Percentiles rank a stretch among this genome's conserved stretches.
phyloP scores from a whole-genome alignment of 2,329 filamentous ascomycete species.

The Verticillium nubilum region DNA sequence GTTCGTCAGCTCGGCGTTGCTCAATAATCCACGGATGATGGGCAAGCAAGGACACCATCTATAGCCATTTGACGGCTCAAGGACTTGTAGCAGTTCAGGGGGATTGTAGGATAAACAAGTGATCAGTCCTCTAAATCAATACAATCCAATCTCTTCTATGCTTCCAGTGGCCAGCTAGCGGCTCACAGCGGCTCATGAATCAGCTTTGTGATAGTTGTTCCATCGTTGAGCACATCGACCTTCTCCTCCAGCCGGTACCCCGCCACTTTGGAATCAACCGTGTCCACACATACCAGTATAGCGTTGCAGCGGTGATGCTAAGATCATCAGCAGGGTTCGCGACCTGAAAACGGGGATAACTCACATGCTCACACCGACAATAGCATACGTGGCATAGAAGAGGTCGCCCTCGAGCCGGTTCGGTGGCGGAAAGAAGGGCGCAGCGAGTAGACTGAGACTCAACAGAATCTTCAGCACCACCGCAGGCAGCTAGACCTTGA shows the following conservation, averaged over 20 bases:
- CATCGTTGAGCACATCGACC: slow-evolving; percentile 55
- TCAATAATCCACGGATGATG: not conserved
- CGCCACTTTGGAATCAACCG: slow-evolving; percentile 50
- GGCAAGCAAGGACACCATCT: no score
- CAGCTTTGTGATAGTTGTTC: slow-evolving; percentile 60
- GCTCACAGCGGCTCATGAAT: slow-evolving; percentile 18
- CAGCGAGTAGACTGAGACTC: slow-evolving; percentile 48
- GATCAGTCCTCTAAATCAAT: not conserved
- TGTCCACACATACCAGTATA: slow-evolving; percentile 68
- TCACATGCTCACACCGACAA: slow-evolving; percentile 48
- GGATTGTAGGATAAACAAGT: not conserved
- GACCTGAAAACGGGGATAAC: slow-evolving; percentile 18
- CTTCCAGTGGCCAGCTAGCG: not conserved
- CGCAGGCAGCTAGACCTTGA: slow-evolving; percentile 58
- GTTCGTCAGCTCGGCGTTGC: not conserved
- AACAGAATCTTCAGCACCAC: slow-evolving; percentile 50
- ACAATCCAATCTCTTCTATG: not conserved
- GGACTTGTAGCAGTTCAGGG: no score
- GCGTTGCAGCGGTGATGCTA: slow-evolving; percentile 51
- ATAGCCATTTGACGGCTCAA: no score
- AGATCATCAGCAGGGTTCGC: not conserved
- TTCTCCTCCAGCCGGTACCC: slow-evolving; percentile 60
- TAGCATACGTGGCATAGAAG: slow-evolving; percentile 49
- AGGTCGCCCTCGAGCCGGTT: slow-evolving; percentile 37
- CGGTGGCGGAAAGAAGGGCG: slow-evolving; percentile 57